Base-by-base conservation (phyloP, 2,329 filamentous ascomycete genomes). In the Bipolaris oryzae region DNA sequence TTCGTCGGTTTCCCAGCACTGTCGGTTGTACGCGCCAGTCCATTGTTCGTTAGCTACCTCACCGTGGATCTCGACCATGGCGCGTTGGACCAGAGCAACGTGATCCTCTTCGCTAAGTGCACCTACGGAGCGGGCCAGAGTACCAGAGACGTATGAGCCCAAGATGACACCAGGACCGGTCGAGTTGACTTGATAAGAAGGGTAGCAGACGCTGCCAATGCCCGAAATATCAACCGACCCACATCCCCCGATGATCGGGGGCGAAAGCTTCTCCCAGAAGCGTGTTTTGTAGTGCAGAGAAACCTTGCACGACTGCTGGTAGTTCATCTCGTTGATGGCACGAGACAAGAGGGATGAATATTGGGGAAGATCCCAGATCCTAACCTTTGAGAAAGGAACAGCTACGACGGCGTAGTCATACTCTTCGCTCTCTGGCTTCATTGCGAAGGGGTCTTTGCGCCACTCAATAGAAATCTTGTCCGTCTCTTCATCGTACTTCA, bases 321-420 rank as follows among this genome's bases (percentile, higher is more conserved):
- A 84, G 61, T 83, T 82, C 56, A 84, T 75, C 15, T 74, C 74
- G 21, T 63, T 70, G 63, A 84, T 83, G 5, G 82, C 81, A 10
- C 79, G 79, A 38, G 71, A 72, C 31, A 84, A 71, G 4, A 83
- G 75, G n/a, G 78, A 78, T 28, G 81, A 81, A 65, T 83, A 84
- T 4, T 70, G 69, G 0, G 85, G 85, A 0, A 89, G 77, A 5
- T 83, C 77, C 85, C 87, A 89, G 21, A 84, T 80, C 33, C 87
- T 80, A 38, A 89, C 84, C 50, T 86, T 83, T 44, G 84, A 82
- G 73, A 90, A 89, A 0, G 88, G 88, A 0, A 83, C 82, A 0
- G 86, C 80, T 6, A 90, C 80, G n/a, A 90, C 78, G 25, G 85
- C 83, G 69, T 90, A 90, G 74, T 91, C 87, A 66, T 85, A 88